Evolutionary conservation across 2,329 filamentous ascomycete species (phyloP), one percentile per base, ranked within the genome.

Genomic region (Apiospora marii): DNA sequence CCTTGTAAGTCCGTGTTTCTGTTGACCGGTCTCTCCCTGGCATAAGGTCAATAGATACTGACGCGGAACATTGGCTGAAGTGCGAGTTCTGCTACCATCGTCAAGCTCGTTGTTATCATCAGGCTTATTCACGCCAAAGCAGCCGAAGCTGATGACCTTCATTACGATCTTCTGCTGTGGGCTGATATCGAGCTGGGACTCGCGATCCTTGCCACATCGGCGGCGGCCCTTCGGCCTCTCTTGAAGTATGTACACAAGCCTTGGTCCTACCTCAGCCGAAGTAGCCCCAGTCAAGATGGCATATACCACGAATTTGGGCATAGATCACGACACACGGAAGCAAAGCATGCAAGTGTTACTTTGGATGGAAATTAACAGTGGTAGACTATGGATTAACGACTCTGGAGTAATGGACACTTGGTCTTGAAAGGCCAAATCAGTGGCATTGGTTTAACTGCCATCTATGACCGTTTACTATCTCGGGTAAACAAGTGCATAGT

Each of bases 41-140:
- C 6, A 6, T 5, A 67, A 8, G 8, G 8, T 10, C 10, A 24
- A 68, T 16, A 7, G 24, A 10, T 30, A 30, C 64, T 43, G 22
- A 46, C 16, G 14, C 22, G 61, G 16, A 6, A 8, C 4, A 30
- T 30, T 14, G 1, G 43, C 19, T 49, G 67, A 68, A 81, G 80
- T 68, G 80, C 80, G 19, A 81, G 79, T 34, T 77, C 77, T 0
- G 79, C 80, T 7, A 81, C 80, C n/a, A 80, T 81, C 22, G 79
- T 78, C 22, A 81, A 81, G 68, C 77, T 81, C 27, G 77, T 80
- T 72, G 76, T 81, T 53, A 78, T 81, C 49, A 74, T 79, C 24
- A 76, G 73, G 41, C 69, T 81, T 6, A 69, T 76, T 14, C 69
- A 74, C 7, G 77, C 78, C 10, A 77, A 64, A 16, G 77, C 74